These are phyloP conservation scores for Stagonosporopsis tanaceti DNA, from an alignment of 2,329 filamentous ascomycete species.

Conservation along the genomic window DNA sequence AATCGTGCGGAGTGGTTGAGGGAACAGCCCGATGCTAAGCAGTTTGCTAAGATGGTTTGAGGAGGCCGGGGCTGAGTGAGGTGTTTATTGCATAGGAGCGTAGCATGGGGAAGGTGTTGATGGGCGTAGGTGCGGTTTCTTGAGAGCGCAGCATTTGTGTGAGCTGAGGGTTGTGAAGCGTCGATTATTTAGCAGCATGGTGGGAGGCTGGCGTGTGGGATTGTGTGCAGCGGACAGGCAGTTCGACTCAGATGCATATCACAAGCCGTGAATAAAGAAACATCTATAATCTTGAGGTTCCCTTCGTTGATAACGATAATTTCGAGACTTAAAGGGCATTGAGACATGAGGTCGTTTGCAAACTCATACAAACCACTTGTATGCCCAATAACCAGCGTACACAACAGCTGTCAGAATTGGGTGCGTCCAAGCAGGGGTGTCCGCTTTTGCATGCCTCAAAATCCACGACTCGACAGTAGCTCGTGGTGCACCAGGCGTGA, in stretches of 20 bases:
- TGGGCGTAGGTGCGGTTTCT: not conserved
- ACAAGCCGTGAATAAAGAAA: not conserved
- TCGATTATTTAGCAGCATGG: not conserved
- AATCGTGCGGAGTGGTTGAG: constrained; percentile 16
- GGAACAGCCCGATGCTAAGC: constrained; percentile 16
- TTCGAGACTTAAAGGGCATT: too few relatives aligned
- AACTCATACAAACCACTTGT: constrained; percentile 27
- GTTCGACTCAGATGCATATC: not conserved
- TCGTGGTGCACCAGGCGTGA: constrained; percentile 57
- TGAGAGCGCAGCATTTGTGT: not conserved
- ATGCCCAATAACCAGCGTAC: constrained; percentile 28
- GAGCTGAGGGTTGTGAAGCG: not conserved
- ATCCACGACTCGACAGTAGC: constrained; percentile 51
- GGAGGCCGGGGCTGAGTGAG: not conserved
- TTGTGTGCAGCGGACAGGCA: not conserved
- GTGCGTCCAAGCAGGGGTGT: constrained; percentile 27
- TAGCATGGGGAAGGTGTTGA: not conserved
- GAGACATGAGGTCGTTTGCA: not conserved
- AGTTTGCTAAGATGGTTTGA: constrained; percentile 17
- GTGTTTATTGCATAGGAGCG: not conserved
- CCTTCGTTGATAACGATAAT: not conserved
- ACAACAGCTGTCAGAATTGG: constrained; percentile 23
- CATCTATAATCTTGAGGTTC: not conserved
- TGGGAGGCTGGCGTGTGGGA: not conserved
- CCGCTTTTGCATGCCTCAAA: constrained; percentile 24